Evolutionary conservation across 805 yeast genomes (phyloP), one percentile per base, ranked within the genome.

Genomic region (Candida cerambycidarum): DNA sequence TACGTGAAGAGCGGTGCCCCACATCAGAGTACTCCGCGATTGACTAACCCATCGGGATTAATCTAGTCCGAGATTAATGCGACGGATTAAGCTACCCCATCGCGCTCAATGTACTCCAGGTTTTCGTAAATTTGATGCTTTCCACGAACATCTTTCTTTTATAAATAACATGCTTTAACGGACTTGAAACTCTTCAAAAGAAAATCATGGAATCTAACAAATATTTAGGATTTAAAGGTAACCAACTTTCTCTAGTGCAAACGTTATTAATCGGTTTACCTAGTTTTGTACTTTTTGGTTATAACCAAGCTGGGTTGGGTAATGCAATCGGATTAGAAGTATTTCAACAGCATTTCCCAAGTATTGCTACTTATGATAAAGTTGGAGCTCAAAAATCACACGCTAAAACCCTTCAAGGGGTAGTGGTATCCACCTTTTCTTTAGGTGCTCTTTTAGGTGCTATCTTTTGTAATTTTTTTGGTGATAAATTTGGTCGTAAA

Each of bases 401-500:
- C 2, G 35, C 35, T 39, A 23, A 31, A 39, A 39, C 43, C 5
- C 2, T 39, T 13, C 43, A 39, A 32, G 43, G 43, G 4, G 27
- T 32, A 3, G 38, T 39, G 6, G 43, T 39, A 4, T 32, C 38
- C 3, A 39, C 38, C 2, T 39, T 25, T 15, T 32, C 43, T 18
- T 14, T 39, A 4, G 43, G 43, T 16, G 43, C 38, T 16, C 29
- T 39, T 23, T 13, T 30, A n/a, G 43, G 43, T 16, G 44, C 44
- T 9, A 19, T 34, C 12, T 19, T 19, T 19, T 39, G 43, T 27
- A 32, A 25, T 59, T 67, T 69, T 51, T 59, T 67, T 41, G 93
- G 90, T 62, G 87, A 82, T 50, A 59, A 45, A 31, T 56, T 67
- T 37, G 92, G 93, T 38, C 78, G 93, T 66, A 75, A 82, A 58